Evolutionary conservation across 176 grass and related monocot species (phyloP).

Genomic region (Elaeis guineensis): DNA sequence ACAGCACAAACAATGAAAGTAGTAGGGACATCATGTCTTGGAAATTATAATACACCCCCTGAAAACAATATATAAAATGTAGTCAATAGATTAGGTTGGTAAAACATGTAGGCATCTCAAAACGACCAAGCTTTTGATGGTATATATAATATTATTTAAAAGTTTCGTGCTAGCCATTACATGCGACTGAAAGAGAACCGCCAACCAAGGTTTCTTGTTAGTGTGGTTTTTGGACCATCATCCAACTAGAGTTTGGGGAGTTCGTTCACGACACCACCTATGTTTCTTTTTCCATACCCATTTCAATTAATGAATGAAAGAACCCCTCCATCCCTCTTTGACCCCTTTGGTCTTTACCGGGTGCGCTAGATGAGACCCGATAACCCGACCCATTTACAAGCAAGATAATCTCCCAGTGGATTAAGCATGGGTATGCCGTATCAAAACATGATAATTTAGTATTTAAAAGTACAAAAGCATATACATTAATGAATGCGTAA

Average conservation of each 20-base stretch:
- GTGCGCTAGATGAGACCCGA: not conserved
- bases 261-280: constrained; percentile 8
- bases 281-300: not conserved
- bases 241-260: constrained; percentile 3
- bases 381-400: not conserved
- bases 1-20: no score
- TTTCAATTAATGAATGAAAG: constrained; percentile 8
- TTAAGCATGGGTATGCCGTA: no score
- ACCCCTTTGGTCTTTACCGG: not conserved
- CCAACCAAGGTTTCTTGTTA: constrained; percentile 10
- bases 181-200: not conserved
- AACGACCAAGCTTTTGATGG: no score
- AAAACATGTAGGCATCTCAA: no score
- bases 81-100: no score
- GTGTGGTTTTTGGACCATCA: constrained; percentile 5
- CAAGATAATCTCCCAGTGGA: no score
- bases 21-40: no score
- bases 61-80: no score
- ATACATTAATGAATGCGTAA: no score
- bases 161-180: not conserved
- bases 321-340: not conserved
- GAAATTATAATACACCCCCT: no score
- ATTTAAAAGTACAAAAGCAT: no score
- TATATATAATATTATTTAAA: not conserved
- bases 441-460: no score